These are phyloP conservation scores for Diospyros kaki DNA, from an alignment of 148 eudicot genomes.

Conservation along the genomic window DNA sequence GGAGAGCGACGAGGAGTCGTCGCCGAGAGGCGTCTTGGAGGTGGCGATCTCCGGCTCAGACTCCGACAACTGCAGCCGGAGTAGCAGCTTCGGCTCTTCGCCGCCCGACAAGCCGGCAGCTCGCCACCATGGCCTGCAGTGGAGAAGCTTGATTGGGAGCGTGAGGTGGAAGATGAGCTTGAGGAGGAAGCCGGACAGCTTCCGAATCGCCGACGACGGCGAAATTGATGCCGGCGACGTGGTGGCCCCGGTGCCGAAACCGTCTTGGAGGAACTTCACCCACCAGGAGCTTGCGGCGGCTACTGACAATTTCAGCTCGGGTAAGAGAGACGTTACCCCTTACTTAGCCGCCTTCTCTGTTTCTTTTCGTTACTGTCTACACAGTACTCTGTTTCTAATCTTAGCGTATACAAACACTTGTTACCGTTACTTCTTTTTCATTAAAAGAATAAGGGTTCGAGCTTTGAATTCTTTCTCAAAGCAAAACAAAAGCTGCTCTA, in stretches of 20 bases:
- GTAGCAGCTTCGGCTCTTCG: slow-evolving; percentile 23
- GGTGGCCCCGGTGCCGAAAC: slow-evolving; percentile 31
- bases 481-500: no score
- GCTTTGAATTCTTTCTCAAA: no score
- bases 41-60: slow-evolving; percentile 36
- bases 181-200: slow-evolving; percentile 43
- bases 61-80: slow-evolving; percentile 34
- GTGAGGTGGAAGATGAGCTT: slow-evolving; percentile 45
- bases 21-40: slow-evolving; percentile 79
- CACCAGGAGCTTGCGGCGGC: slow-evolving; percentile 61
- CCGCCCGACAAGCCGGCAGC: slow-evolving; percentile 19
- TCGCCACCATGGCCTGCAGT: slow-evolving; percentile 24
- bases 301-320: slow-evolving; percentile 63
- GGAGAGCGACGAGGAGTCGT: slow-evolving; percentile 23
- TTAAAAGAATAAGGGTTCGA: no score
- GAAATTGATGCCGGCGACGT: slow-evolving; percentile 33
- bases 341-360: not conserved
- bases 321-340: slow-evolving; percentile 25
- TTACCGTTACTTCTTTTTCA: no score
- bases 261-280: slow-evolving; percentile 77
- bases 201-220: slow-evolving; percentile 45
- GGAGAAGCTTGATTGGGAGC: slow-evolving; percentile 47
- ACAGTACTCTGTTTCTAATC: not conserved
- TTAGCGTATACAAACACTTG: no score
- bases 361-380: not conserved